Evolutionary conservation across 1,284 basidiomycete genomes (phyloP).

Genomic region (Irpex sp.): DNA sequence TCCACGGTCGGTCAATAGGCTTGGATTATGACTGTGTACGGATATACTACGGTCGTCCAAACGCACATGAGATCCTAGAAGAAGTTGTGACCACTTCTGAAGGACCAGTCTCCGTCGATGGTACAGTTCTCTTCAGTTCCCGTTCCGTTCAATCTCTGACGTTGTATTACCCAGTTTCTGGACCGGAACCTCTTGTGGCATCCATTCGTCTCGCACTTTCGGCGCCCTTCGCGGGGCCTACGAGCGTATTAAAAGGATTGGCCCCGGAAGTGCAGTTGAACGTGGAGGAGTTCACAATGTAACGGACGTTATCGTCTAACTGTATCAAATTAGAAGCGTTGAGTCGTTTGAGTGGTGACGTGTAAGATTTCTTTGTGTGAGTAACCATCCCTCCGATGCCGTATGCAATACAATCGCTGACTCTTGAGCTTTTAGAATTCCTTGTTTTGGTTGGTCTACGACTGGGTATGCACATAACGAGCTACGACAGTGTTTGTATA

Average conservation of each 20-base stretch:
- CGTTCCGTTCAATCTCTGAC: background rate
- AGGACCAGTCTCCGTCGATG: slow-evolving; percentile 21
- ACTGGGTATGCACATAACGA: background rate
- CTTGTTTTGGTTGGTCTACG: background rate
- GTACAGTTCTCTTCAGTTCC: slow-evolving; percentile 9
- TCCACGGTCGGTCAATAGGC: background rate
- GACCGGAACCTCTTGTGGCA: slow-evolving; percentile 18
- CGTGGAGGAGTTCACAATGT: slow-evolving; percentile 22
- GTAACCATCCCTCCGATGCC: background rate
- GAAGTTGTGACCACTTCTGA: slow-evolving; percentile 16
- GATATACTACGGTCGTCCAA: slow-evolving; percentile 14
- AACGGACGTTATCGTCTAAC: background rate
- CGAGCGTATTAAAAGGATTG: slow-evolving; percentile 15
- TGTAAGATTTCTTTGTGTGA: background rate
- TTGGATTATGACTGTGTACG: slow-evolving; percentile 2
- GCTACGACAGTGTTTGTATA: background rate
- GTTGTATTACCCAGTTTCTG: slow-evolving; percentile 14
- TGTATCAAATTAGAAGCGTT: background rate
- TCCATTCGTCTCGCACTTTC: slow-evolving; percentile 18
- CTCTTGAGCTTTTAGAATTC: background rate
- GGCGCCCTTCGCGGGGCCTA: slow-evolving; percentile 17
- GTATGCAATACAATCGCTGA: background rate
- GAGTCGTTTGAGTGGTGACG: background rate
- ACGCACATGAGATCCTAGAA: slow-evolving; percentile 17
- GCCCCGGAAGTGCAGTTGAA: slow-evolving; percentile 20